These are phyloP conservation scores for Chlorella sorokiniana DNA, from an alignment of 139 green algal genomes.

Conservation along the genomic window DNA sequence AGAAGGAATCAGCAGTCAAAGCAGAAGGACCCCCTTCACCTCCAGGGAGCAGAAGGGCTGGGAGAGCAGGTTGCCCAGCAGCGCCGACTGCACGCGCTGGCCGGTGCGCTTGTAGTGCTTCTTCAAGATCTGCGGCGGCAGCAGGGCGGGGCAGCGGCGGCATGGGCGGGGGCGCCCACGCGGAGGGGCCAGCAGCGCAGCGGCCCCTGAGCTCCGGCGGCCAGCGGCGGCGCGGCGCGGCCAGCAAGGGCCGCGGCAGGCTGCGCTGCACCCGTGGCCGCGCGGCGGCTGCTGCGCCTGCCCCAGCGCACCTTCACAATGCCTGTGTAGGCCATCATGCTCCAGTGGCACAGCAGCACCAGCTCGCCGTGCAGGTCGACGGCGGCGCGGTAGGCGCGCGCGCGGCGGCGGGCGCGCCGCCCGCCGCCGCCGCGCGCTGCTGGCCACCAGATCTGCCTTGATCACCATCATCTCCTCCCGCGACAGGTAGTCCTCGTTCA, in stretches of 20 bases:
- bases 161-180: too few species aligned
- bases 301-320: slow-evolving; percentile 20
- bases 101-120: slow-evolving; percentile 32
- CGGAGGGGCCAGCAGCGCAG: not conserved
- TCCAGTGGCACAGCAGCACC: slow-evolving; percentile 34
- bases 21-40: not conserved
- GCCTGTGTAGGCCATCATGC: slow-evolving; percentile 21
- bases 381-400: not conserved
- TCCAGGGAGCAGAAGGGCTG: slow-evolving; percentile 27
- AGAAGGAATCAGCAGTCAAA: not conserved
- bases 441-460: slow-evolving; percentile 28
- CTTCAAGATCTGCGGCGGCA: slow-evolving; percentile 13
- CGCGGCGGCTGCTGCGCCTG: too few species aligned
- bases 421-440: not conserved
- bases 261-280: too few species aligned
- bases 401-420: slow-evolving; percentile 4
- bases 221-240: too few species aligned
- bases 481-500: slow-evolving; percentile 22
- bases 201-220: too few species aligned
- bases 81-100: slow-evolving; percentile 27
- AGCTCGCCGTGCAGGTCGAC: slow-evolving; percentile 32
- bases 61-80: slow-evolving; percentile 20
- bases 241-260: too few species aligned
- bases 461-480: slow-evolving; percentile 29
- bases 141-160: not conserved